phyloP scores from a whole-genome alignment of 345 rosid species.

The Linum trigynum region DNA sequence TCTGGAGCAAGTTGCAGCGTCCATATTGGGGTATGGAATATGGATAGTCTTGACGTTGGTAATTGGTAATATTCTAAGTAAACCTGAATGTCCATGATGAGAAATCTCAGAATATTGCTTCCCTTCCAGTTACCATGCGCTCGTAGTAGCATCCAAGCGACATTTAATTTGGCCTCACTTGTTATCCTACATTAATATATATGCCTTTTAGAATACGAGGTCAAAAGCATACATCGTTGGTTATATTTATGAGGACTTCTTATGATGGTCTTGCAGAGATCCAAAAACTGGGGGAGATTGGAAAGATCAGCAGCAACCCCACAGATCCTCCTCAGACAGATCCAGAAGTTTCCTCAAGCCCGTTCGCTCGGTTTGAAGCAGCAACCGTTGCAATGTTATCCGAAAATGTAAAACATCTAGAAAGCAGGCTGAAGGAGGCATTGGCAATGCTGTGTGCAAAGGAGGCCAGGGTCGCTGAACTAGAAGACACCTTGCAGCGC shows the following conservation, averaged over 20 bases:
- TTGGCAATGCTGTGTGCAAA: slow-evolving; percentile 31
- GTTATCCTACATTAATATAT: too few species aligned
- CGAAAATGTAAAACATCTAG: slow-evolving; percentile 38
- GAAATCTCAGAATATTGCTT: background rate
- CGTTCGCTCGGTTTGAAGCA: slow-evolving; percentile 27
- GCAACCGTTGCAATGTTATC: slow-evolving; percentile 32
- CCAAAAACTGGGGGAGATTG: slow-evolving; percentile 45
- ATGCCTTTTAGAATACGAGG: too few species aligned
- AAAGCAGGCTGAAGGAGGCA: slow-evolving; percentile 41
- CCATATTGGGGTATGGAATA: too few species aligned
- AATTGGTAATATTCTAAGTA: too few species aligned
- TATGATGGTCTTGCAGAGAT: slow-evolving; percentile 32
- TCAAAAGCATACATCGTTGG: background rate
- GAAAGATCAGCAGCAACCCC: slow-evolving; percentile 29
- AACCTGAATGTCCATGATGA: too few species aligned
- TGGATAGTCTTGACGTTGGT: too few species aligned
- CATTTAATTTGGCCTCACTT: background rate
- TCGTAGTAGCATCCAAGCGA: background rate
- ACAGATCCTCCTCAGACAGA: slow-evolving; percentile 16
- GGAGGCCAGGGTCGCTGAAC: slow-evolving; percentile 43
- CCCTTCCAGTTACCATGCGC: background rate
- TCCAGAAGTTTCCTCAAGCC: slow-evolving; percentile 23
- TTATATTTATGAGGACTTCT: slow-evolving; percentile 8
- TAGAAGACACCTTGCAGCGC: slow-evolving; percentile 31
- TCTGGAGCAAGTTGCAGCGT: too few species aligned